phyloP scores from a whole-genome alignment of 768 basidiomycete genomes.

The Exidia glandulosa region DNA sequence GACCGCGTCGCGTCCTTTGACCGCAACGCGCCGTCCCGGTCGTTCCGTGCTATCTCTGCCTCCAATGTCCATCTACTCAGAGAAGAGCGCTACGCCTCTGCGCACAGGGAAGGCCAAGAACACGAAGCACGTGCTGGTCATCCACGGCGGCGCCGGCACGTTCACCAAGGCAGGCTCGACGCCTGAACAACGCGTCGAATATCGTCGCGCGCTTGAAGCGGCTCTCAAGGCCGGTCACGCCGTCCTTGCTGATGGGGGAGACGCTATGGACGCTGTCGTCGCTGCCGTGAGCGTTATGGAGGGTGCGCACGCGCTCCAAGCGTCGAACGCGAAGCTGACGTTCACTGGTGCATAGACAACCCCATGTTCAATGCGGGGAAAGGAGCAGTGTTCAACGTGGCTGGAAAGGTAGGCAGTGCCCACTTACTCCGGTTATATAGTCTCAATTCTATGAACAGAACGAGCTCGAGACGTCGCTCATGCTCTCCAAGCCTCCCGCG shows the following conservation, averaged over 20 bases:
- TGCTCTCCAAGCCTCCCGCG: constrained; percentile 67
- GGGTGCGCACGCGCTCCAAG: constrained; percentile 28
- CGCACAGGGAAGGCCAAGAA: neutral
- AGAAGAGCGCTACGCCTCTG: neutral
- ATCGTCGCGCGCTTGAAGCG: constrained; percentile 40
- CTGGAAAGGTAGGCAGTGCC: constrained; percentile 50
- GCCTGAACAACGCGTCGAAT: constrained; percentile 46
- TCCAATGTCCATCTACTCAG: neutral
- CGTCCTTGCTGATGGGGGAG: constrained; percentile 55
- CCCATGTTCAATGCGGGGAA: constrained; percentile 72
- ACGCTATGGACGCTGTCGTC: constrained; percentile 73
- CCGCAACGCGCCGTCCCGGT: neutral
- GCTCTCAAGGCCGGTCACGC: constrained; percentile 54
- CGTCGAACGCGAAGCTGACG: neutral
- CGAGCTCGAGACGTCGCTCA: constrained; percentile 72
- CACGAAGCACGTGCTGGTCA: constrained; percentile 38
- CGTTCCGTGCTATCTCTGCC: neutral
- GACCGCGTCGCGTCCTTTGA: too few species aligned
- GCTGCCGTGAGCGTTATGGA: constrained; percentile 67
- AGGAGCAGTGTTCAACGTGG: constrained; percentile 75
- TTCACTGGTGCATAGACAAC: constrained; percentile 34
- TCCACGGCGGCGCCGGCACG: constrained; percentile 74
- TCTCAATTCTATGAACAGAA: constrained; percentile 33
- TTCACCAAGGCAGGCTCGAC: constrained; percentile 49
- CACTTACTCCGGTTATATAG: too few species aligned